These are phyloP conservation scores for Colletotrichum magnum DNA, from an alignment of 2,329 filamentous ascomycete species.

Conservation along the genomic window DNA sequence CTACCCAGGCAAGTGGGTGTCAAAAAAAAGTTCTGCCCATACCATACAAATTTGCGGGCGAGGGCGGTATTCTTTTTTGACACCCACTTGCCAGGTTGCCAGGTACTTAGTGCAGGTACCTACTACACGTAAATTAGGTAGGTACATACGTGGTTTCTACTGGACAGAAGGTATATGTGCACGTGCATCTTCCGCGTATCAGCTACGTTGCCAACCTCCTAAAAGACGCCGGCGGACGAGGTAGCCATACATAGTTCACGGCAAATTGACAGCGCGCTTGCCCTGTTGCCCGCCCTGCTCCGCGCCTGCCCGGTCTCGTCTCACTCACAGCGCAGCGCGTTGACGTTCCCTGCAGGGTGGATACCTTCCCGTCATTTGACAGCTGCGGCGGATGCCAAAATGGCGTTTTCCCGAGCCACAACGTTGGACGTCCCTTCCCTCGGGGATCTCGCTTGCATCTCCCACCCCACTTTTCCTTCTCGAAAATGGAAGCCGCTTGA, in stretches of 20 bases:
- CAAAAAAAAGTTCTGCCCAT: no score
- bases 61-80: no score
- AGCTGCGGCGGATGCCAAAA: constrained; percentile 37
- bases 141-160: no score
- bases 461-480: constrained; percentile 34
- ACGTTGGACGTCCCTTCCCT: constrained; percentile 16
- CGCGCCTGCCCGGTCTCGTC: constrained; percentile 4
- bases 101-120: no score
- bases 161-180: constrained; percentile 4
- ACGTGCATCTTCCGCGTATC: constrained; percentile 20
- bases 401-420: constrained; percentile 31
- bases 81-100: no score
- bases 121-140: no score
- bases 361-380: constrained; percentile 39
- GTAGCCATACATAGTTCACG: no score
- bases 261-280: no score
- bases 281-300: background rate
- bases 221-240: no score
- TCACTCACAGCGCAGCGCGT: background rate
- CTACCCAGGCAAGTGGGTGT: no score
- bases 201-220: background rate
- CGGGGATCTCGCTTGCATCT: constrained; percentile 20
- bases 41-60: no score
- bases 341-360: constrained; percentile 32
- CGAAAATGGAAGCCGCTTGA: constrained; percentile 21